phyloP scores from a whole-genome alignment of 2,329 filamentous ascomycete genomes.

The Hypoxylon sp. region DNA sequence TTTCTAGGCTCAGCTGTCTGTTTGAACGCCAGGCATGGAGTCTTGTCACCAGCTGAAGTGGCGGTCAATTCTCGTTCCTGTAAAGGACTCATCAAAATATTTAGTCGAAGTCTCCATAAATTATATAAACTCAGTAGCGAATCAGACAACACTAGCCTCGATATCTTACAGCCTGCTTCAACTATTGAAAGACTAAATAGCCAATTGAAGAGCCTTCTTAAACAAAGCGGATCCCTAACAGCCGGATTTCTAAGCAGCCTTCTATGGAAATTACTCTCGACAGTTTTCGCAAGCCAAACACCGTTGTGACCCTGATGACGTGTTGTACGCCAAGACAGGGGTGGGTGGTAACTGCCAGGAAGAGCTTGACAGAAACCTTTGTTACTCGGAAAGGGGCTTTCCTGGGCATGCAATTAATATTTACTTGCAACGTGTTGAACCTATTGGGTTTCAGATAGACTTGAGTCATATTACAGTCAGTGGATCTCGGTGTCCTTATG shows the following conservation, averaged over 20 bases:
- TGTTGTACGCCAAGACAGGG: slow-evolving; percentile 59
- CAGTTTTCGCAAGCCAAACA: slow-evolving; percentile 57
- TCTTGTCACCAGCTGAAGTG: slow-evolving; percentile 10
- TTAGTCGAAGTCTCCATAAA: slow-evolving; percentile 19
- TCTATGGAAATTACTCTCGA: slow-evolving; percentile 56
- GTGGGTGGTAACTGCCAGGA: slow-evolving; percentile 61
- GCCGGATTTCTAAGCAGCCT: slow-evolving; percentile 52
- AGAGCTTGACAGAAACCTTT: slow-evolving; percentile 35
- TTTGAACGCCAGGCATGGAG: slow-evolving; percentile 29
- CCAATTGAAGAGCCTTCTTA: slow-evolving; percentile 51
- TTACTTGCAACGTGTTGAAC: neutral
- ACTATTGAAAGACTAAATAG: slow-evolving; percentile 14
- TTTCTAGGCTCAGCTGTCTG: slow-evolving; percentile 17
- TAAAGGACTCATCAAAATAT: slow-evolving; percentile 28
- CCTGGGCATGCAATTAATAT: neutral
- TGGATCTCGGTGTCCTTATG: too few species aligned
- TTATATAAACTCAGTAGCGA: slow-evolving; percentile 29
- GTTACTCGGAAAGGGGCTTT: neutral
- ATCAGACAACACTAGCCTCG: slow-evolving; percentile 14
- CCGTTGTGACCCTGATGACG: slow-evolving; percentile 57
- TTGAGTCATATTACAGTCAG: neutral
- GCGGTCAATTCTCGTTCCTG: slow-evolving; percentile 35
- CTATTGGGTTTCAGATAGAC: neutral
- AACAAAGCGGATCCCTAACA: slow-evolving; percentile 60
- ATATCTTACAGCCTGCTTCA: slow-evolving; percentile 31